Evolutionary conservation across 805 yeast species (phyloP).

Genomic region (Nakazawaea wickerhamii): DNA sequence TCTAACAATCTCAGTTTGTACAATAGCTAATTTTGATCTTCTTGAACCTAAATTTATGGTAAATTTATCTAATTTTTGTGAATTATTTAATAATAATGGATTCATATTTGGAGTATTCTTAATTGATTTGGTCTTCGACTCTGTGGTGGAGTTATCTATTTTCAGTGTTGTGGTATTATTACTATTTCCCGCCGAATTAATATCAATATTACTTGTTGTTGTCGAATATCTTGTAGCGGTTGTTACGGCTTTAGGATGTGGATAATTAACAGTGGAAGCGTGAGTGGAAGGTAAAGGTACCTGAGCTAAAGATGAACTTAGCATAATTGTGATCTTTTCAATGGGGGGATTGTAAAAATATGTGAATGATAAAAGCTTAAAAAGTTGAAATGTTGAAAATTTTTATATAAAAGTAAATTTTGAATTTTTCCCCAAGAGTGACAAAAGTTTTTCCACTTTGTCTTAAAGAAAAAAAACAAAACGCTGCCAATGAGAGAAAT

Average conservation of each 20-base stretch:
- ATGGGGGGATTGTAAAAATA: background rate
- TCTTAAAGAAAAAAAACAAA: no score
- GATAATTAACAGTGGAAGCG: background rate
- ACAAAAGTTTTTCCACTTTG: no score
- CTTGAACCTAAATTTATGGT: constrained; percentile 72
- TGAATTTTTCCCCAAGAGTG: no score
- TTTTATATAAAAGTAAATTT: no score
- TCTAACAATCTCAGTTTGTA: constrained; percentile 75
- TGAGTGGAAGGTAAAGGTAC: background rate
- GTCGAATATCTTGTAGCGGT: background rate
- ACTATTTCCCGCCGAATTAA: background rate
- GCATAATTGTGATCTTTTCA: no score
- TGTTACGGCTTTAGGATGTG: background rate
- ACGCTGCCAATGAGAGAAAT: no score
- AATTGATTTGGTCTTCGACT: background rate
- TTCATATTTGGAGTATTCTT: background rate
- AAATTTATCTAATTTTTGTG: background rate
- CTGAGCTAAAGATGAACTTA: background rate
- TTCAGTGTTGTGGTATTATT: background rate
- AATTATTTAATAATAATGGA: background rate
- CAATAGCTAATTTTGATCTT: constrained; percentile 80
- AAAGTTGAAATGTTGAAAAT: background rate
- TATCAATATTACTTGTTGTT: no score
- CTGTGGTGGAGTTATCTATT: no score
- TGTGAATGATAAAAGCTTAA: background rate